Evolutionary conservation across 2,329 filamentous ascomycete species (phyloP).

Genomic region (Mollisia scopiformis): DNA sequence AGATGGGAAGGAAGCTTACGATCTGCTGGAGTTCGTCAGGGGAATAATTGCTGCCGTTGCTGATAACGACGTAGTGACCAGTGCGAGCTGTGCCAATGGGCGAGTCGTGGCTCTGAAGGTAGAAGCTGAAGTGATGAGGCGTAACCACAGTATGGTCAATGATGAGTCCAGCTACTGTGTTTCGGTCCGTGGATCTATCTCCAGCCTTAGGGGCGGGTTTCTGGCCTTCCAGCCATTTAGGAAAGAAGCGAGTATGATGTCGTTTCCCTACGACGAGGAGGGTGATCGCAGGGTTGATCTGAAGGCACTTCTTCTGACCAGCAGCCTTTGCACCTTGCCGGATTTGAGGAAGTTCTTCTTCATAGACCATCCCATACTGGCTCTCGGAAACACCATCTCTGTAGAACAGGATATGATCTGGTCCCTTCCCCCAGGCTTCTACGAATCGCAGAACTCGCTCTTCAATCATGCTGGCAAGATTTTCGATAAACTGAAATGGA

Average conservation of each 20-base stretch:
- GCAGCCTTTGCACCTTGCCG: not conserved
- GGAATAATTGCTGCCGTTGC: not conserved
- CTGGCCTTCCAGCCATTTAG: not conserved
- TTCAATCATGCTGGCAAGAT: constrained; percentile 14
- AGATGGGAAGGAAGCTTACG: not conserved
- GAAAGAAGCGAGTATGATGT: constrained; percentile 46
- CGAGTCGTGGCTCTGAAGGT: constrained; percentile 17
- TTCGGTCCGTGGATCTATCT: not conserved
- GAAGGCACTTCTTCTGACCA: not conserved
- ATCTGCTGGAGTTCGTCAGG: not conserved
- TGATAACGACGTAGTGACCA: constrained; percentile 11
- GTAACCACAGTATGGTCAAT: constrained; percentile 18
- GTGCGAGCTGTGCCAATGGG: constrained; percentile 7
- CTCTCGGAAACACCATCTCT: constrained; percentile 40
- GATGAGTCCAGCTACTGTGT: not conserved
- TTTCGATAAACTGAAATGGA: constrained; percentile 41
- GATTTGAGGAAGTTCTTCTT: constrained; percentile 36
- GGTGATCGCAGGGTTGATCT: constrained; percentile 27
- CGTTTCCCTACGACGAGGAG: constrained; percentile 44
- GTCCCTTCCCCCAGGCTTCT: constrained; percentile 47
- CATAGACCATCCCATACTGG: constrained; percentile 35
- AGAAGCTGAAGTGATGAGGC: constrained; percentile 7
- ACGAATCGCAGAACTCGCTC: constrained; percentile 11
- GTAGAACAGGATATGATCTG: constrained; percentile 35
- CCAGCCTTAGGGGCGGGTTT: not conserved